Evolutionary conservation across 2,329 filamentous ascomycete species (phyloP), one percentile per base, ranked within the genome.

Genomic region (Passalora sequoiae): DNA sequence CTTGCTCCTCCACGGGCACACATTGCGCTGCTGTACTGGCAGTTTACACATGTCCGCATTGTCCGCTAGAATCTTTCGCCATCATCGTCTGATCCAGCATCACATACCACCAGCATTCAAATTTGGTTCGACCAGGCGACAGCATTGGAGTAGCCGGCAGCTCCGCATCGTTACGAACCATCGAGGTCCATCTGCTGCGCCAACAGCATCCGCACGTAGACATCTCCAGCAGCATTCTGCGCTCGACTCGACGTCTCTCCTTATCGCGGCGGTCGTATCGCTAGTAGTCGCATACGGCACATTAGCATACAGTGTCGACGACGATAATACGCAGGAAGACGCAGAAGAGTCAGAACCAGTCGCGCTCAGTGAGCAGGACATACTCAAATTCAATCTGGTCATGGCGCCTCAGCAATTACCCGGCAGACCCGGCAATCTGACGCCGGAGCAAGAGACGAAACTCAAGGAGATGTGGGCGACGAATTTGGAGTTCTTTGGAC

Each of bases 391-490:
- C 28, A 27, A 44, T 6, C 37, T 36, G 12, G 42, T 43, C 31
- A 36, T 44, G 22, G 37, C 46, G 27, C 25, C 33, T 10, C 25
- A 38, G 13, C 31, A 37, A 17, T 32, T 75, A 32, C 77, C 83
- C 27, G 92, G 92, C 40, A 81, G 89, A 49, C 78, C 88, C 42
- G 89, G 87, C 46, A 95, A 86, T 56, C 74, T 98, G 46, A 96
- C 89, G n/a, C 66, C 80, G 3, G 89, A 96, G 50, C 82, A 98
- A 69, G 87, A 95, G 59, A 77, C 78, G 51, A 96, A 94, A 69
- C 72, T 98, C 46, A 85, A 84, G 59, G 84, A 94, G 65, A 77
- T 97, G 55, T 98, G 92, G 92, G 68, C 76, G 10, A 72, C 81
- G 41, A 75, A 88, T 28, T 76, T 94, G 54, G 82, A 84, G 50